These are phyloP conservation scores for Cercospora nicotianae DNA, from an alignment of 2,329 filamentous ascomycete species.

Conservation along the genomic window DNA sequence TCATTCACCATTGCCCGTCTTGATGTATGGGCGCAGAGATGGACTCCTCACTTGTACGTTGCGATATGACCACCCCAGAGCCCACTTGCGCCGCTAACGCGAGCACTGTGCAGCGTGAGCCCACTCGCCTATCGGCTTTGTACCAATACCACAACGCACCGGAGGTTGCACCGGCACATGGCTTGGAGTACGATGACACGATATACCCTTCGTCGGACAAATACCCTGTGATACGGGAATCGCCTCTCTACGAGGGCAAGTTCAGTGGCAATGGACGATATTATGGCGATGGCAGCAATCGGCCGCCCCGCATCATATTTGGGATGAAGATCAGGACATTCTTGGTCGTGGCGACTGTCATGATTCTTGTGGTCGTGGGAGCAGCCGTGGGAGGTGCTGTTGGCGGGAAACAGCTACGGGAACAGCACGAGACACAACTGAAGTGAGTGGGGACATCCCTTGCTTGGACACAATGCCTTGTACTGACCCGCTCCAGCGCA, in stretches of 20 bases:
- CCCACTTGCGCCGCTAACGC: conserved; percentile 16
- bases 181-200: conserved; percentile 42
- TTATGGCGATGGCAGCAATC: conserved; percentile 32
- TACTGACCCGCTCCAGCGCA: conserved; percentile 18
- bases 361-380: conserved; percentile 38
- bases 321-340: conserved; percentile 42
- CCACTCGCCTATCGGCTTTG: conserved; percentile 38
- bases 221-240: conserved; percentile 38
- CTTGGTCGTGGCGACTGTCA: conserved; percentile 36
- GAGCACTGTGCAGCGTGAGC: conserved; percentile 23
- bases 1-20: not conserved
- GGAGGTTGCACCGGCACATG: conserved; percentile 42
- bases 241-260: conserved; percentile 28
- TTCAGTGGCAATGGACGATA: conserved; percentile 19
- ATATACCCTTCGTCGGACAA: conserved; percentile 41
- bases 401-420: conserved; percentile 35
- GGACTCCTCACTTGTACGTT: conserved; percentile 24
- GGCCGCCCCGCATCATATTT: conserved; percentile 42
- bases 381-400: conserved; percentile 42
- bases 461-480: conserved; percentile 14
- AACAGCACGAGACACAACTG: conserved; percentile 21
- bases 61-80: not conserved
- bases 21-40: conserved; percentile 22
- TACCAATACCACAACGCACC: conserved; percentile 45
- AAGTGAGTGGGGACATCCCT: conserved; percentile 9